These are phyloP conservation scores for Heliamphora exappendiculata DNA, from an alignment of 148 eudicot species.

Conservation along the genomic window DNA sequence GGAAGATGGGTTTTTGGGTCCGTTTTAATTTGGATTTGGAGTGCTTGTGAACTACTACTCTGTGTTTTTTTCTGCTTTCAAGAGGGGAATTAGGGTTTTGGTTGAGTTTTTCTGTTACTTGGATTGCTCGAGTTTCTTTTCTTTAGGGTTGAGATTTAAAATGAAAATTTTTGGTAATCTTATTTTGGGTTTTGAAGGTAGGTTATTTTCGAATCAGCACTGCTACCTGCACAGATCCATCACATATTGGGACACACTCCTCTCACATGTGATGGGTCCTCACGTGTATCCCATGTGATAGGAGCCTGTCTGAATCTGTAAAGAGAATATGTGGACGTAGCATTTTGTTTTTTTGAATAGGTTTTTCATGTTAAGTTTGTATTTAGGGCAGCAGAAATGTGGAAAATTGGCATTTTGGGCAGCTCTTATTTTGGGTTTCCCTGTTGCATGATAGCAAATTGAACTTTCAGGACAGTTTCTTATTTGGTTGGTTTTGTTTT, in stretches of 20 bases:
- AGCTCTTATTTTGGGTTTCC: too few relatives aligned
- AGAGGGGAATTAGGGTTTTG: not conserved
- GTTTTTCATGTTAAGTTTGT: not conserved
- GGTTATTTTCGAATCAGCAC: not conserved
- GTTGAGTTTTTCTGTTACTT: not conserved
- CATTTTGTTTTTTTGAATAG: too few relatives aligned
- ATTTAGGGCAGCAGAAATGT: not conserved
- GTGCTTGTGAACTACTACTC: not conserved
- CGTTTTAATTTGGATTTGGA: not conserved
- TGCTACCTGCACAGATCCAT: too few relatives aligned
- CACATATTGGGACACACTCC: too few relatives aligned
- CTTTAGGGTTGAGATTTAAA: not conserved
- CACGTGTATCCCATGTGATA: too few relatives aligned
- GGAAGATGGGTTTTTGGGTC: not conserved
- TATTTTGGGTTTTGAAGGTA: not conserved
- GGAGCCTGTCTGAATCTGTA: too few relatives aligned
- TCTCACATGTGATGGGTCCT: too few relatives aligned
- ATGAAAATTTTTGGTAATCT: not conserved
- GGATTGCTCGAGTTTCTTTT: not conserved
- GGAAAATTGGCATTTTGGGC: not conserved
- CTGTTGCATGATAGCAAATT: not conserved
- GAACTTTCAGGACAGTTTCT: not conserved
- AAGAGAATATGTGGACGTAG: too few relatives aligned
- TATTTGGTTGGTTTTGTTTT: conserved; percentile 1
- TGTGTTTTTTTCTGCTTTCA: too few relatives aligned